Percentiles rank a stretch among this genome's conserved stretches.
phyloP scores from a whole-genome alignment of 1,284 basidiomycete species.

The Ceraceosorus bombacis region DNA sequence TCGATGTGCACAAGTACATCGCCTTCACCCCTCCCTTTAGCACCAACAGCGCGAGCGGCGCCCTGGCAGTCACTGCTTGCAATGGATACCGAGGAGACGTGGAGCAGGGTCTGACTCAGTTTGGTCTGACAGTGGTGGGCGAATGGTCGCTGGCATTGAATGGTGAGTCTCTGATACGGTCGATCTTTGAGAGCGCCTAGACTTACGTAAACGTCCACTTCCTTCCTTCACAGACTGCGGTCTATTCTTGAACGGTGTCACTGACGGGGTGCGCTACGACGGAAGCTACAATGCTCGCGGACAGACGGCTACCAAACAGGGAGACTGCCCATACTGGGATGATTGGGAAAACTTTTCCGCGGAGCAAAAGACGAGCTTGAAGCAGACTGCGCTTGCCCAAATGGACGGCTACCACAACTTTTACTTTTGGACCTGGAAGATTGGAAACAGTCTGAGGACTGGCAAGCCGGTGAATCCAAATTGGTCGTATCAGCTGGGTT shows the following conservation, averaged over 20 bases:
- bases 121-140: slow-evolving; percentile 46
- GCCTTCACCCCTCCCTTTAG: slow-evolving; percentile 16
- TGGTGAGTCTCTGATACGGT: background rate
- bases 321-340: slow-evolving; percentile 23
- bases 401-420: slow-evolving; percentile 38
- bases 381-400: slow-evolving; percentile 22
- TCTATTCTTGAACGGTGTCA: slow-evolving; percentile 18
- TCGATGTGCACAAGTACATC: slow-evolving; percentile 56
- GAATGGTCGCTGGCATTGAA: slow-evolving; percentile 39
- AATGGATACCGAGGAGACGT: slow-evolving; percentile 6
- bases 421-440: slow-evolving; percentile 35
- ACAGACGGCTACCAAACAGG: slow-evolving; percentile 1
- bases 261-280: slow-evolving; percentile 22
- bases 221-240: slow-evolving; percentile 16
- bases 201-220: too few relatives aligned
- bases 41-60: slow-evolving; percentile 8
- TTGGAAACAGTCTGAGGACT: slow-evolving; percentile 21
- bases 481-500: slow-evolving; percentile 22
- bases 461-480: slow-evolving; percentile 24
- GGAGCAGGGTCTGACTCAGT: slow-evolving; percentile 6
- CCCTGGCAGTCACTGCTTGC: slow-evolving; percentile 11
- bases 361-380: slow-evolving; percentile 18
- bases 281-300: slow-evolving; percentile 11
- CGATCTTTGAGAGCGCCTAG: too few relatives aligned
- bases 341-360: slow-evolving; percentile 30